Percentiles rank a stretch among this genome's conserved stretches.
Evolutionary conservation across 768 basidiomycete genomes (phyloP).

Genomic region (Tricholoma saponaceum): DNA sequence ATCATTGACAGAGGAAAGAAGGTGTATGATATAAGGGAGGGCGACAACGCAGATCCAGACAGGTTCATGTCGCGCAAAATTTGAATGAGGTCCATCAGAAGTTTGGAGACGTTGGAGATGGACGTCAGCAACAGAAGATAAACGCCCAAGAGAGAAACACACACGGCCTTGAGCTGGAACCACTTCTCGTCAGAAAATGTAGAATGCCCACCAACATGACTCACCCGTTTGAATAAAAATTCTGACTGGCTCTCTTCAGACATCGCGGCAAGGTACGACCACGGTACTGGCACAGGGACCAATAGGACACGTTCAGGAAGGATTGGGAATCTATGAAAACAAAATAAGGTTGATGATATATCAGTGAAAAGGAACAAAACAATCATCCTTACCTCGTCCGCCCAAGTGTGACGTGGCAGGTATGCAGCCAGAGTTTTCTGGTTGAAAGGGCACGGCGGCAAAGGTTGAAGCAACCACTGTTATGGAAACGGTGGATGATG

Average conservation of each 20-base stretch:
- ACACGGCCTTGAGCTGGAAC: slow-evolving; percentile 61
- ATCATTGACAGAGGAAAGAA: slow-evolving; percentile 88
- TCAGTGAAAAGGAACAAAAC: no score
- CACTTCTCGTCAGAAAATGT: not conserved
- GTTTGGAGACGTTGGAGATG: slow-evolving; percentile 40
- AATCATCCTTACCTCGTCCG: no score
- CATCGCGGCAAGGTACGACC: no score
- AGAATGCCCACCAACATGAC: not conserved
- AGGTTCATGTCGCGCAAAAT: slow-evolving; percentile 41
- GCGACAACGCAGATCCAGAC: slow-evolving; percentile 36
- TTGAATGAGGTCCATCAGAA: slow-evolving; percentile 51
- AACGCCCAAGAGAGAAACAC: slow-evolving; percentile 76
- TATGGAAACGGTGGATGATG: no score
- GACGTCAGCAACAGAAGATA: slow-evolving; percentile 58
- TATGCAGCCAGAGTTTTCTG: no score
- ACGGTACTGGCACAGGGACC: no score
- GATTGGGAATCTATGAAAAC: no score
- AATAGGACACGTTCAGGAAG: no score
- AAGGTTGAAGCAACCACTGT: no score
- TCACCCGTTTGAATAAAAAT: slow-evolving; percentile 37
- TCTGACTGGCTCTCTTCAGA: slow-evolving; percentile 16
- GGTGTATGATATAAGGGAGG: slow-evolving; percentile 72
- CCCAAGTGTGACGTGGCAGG: no score
- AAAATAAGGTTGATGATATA: no score
- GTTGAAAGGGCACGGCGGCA: no score